Evolutionary conservation across 78 protist species (phyloP).

Genomic region (Dictyostelium firmibasis): DNA sequence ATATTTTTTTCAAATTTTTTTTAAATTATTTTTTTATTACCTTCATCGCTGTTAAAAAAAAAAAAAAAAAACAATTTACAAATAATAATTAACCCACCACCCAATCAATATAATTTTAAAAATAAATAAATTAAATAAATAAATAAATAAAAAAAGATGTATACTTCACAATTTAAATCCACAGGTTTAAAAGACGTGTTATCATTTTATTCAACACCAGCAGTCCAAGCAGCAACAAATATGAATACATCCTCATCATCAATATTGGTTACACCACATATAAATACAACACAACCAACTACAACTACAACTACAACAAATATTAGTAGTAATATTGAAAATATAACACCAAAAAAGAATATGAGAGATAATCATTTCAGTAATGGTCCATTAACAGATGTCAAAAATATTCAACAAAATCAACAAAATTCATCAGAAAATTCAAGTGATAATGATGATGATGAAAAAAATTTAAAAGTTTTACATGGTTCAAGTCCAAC

Average conservation of each 20-base stretch:
- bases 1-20: no score
- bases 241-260: background rate
- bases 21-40: background rate
- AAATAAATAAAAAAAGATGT: background rate
- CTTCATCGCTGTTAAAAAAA: background rate
- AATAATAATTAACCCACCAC: background rate
- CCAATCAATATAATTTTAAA: background rate
- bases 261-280: background rate
- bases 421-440: background rate
- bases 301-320: background rate
- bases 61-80: background rate
- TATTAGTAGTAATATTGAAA: background rate
- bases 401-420: background rate
- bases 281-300: background rate
- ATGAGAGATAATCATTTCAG: background rate
- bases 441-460: background rate
- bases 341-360: constrained; percentile 7
- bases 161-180: constrained; percentile 1
- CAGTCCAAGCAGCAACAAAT: background rate
- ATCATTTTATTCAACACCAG: background rate
- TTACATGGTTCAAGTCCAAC: constrained; percentile 5
- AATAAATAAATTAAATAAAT: background rate
- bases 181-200: constrained; percentile 20
- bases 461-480: background rate
- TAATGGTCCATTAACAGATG: background rate